A percentile compares a stretch with the other conserved stretches of the same genome.
Evolutionary conservation across 441 rosid genomes (phyloP).

Genomic region (Pelargonium fulgidum): DNA sequence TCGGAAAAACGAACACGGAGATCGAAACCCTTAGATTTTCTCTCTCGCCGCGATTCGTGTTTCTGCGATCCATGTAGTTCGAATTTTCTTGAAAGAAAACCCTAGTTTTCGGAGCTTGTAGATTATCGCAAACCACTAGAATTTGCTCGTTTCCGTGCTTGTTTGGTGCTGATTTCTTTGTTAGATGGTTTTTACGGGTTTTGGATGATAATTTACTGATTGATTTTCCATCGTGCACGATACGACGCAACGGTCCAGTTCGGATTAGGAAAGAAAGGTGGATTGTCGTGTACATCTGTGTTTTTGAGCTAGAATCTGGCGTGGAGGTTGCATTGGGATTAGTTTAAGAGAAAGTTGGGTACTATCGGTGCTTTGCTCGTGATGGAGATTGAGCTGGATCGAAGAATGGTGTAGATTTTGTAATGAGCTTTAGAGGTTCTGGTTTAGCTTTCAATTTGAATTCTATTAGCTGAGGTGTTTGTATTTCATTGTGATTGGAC

Average conservation of each 20-base stretch:
- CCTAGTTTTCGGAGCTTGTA: slow-evolving; percentile 30
- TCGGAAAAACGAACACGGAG: slow-evolving; percentile 21
- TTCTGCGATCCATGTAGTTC: slow-evolving; percentile 25
- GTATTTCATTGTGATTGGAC: slow-evolving; percentile 1
- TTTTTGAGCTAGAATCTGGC: slow-evolving; percentile 21
- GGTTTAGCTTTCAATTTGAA: background rate
- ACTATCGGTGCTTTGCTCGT: slow-evolving; percentile 10
- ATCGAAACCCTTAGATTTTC: slow-evolving; percentile 30
- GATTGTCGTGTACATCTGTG: slow-evolving; percentile 19
- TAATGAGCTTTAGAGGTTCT: slow-evolving; percentile 11
- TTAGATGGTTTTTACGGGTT: slow-evolving; percentile 12
- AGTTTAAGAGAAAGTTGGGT: slow-evolving; percentile 15
- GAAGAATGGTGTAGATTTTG: slow-evolving; percentile 31
- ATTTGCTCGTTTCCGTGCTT: slow-evolving; percentile 20
- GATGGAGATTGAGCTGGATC: slow-evolving; percentile 33
- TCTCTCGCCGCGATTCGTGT: background rate
- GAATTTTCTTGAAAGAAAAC: slow-evolving; percentile 23
- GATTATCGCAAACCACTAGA: slow-evolving; percentile 35
- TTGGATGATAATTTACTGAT: slow-evolving; percentile 14
- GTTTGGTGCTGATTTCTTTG: slow-evolving; percentile 21
- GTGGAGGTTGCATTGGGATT: slow-evolving; percentile 16
- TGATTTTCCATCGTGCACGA: slow-evolving; percentile 18
- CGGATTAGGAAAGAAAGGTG: slow-evolving; percentile 21
- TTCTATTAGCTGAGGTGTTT: slow-evolving; percentile 19
- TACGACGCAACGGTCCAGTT: slow-evolving; percentile 28